Base-by-base conservation (phyloP, 768 basidiomycete species). In the Jaapia argillacea region DNA sequence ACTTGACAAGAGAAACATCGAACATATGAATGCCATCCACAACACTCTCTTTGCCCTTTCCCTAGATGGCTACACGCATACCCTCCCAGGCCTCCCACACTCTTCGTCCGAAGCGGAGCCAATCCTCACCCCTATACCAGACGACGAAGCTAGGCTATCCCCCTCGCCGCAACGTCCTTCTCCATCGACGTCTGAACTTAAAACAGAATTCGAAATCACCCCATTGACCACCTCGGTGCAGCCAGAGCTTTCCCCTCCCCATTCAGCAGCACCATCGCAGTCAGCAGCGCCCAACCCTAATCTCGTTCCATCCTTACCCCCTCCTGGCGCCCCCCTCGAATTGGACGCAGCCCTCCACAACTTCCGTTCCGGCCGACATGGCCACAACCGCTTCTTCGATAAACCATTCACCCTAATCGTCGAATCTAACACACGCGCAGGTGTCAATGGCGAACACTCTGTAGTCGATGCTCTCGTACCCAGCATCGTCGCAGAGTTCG, bases 381-480 rank as follows among this genome's bases (percentile, higher is more conserved):
- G 79, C 4, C 67, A 73, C 35, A 96, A 96, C 53, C 70, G 94
- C 25, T 96, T 89, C 75, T 87, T 80, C 58, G 93, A 98, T 66
- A 98, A 96, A 61, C 71, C 82, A 2, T 74, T 85, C 28, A 81
- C 81, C 3, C 64, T 96, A 43, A 74, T 88, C 39, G 80, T 97
- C 27, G 93, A 98, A 58, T 75, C 81, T 1, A 85, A 83, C 43
- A 81, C 82, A 2, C 79, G 87, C 27, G 86, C 88, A 4, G 87
- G 90, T 28, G 84, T 85, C 33, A 77, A 79, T 54, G 93, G 93
- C 4, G 93, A 97, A 62, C 92, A 94, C 58, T 85, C 88, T 0
- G 82, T 87, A 0, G 82, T 82, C 46, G 93, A 96, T 49, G 94
- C 92, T 1, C 68, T 97, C 12, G 79, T 93, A 2, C 92, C 92